phyloP scores from a whole-genome alignment of 768 basidiomycete species.

The Cyclocybe aegerita region DNA sequence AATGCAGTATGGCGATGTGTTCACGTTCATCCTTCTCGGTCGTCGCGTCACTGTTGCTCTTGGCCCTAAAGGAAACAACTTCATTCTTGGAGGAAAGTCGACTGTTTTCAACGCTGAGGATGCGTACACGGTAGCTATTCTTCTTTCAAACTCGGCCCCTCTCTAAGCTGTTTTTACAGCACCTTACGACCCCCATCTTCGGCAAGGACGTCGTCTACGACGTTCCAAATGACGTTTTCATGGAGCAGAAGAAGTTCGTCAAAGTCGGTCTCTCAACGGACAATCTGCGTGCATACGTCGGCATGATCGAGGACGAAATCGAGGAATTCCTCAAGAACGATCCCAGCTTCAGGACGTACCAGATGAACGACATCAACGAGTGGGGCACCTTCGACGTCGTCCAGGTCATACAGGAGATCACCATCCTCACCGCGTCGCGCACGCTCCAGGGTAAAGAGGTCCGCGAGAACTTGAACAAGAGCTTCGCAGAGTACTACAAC shows the following conservation, averaged over 20 bases:
- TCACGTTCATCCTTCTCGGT: slow-evolving; percentile 91
- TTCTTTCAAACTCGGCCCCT: not conserved
- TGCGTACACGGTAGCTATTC: slow-evolving; percentile 76
- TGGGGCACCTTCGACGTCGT: slow-evolving; percentile 81
- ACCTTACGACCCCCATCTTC: slow-evolving; percentile 91
- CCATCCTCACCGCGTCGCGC: slow-evolving; percentile 90
- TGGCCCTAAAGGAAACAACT: slow-evolving; percentile 90
- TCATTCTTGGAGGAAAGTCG: slow-evolving; percentile 91
- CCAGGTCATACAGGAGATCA: slow-evolving; percentile 80
- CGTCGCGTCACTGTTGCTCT: slow-evolving; percentile 89
- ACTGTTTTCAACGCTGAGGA: slow-evolving; percentile 93
- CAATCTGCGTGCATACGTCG: slow-evolving; percentile 82
- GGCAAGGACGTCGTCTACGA: slow-evolving; percentile 98
- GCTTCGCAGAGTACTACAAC: slow-evolving; percentile 80
- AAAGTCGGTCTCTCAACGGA: slow-evolving; percentile 94
- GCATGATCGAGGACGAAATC: slow-evolving; percentile 78
- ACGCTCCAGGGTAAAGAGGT: slow-evolving; percentile 95
- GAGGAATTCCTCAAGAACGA: slow-evolving; percentile 71
- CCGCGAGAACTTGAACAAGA: slow-evolving; percentile 72
- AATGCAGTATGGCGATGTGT: slow-evolving; percentile 89
- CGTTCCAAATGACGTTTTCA: slow-evolving; percentile 91
- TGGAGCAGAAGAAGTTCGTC: slow-evolving; percentile 99
- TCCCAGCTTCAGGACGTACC: slow-evolving; percentile 57
- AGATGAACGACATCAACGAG: slow-evolving; percentile 64
- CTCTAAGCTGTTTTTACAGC: slow-evolving; percentile 41